Conservation (phyloP, 441 rosid species). For the Pelargonium citronellum region DNA sequence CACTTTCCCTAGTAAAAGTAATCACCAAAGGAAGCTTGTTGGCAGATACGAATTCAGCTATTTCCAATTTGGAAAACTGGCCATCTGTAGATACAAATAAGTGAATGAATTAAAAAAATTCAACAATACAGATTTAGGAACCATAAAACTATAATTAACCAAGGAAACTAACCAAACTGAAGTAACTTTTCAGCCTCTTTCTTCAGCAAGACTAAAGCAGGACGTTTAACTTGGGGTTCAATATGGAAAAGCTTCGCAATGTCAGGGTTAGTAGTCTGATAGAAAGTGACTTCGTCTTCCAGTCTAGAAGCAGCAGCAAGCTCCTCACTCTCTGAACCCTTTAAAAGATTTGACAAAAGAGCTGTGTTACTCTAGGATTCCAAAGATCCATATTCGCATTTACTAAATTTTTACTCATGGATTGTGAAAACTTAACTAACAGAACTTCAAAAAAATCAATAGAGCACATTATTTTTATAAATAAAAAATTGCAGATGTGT, state of each 20-base stretch:
- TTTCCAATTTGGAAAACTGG: slow-evolving; percentile 61
- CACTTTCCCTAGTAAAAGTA: slow-evolving; percentile 70
- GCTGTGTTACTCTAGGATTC: neutral
- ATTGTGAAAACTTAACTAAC: neutral
- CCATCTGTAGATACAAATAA: slow-evolving; percentile 57
- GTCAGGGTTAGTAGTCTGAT: slow-evolving; percentile 75
- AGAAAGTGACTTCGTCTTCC: slow-evolving; percentile 87
- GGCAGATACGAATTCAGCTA: slow-evolving; percentile 62
- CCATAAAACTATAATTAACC: neutral
- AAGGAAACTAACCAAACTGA: slow-evolving; percentile 58
- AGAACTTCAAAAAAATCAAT: neutral
- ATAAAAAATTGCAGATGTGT: no score
- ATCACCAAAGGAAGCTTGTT: slow-evolving; percentile 87
- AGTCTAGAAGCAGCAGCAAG: slow-evolving; percentile 78
- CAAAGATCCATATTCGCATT: neutral
- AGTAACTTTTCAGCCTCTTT: slow-evolving; percentile 51
- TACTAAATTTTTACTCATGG: neutral
- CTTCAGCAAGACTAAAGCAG: slow-evolving; percentile 72
- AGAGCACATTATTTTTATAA: neutral
- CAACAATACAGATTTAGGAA: neutral
- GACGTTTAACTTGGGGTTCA: slow-evolving; percentile 67
- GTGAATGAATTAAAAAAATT: slow-evolving; percentile 9
- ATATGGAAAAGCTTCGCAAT: slow-evolving; percentile 88
- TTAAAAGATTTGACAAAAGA: slow-evolving; percentile 10
- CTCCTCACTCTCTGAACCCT: slow-evolving; percentile 83